Conservation (phyloP, 2,329 filamentous ascomycete genomes). For the Berkeleyomyces rouxiae region DNA sequence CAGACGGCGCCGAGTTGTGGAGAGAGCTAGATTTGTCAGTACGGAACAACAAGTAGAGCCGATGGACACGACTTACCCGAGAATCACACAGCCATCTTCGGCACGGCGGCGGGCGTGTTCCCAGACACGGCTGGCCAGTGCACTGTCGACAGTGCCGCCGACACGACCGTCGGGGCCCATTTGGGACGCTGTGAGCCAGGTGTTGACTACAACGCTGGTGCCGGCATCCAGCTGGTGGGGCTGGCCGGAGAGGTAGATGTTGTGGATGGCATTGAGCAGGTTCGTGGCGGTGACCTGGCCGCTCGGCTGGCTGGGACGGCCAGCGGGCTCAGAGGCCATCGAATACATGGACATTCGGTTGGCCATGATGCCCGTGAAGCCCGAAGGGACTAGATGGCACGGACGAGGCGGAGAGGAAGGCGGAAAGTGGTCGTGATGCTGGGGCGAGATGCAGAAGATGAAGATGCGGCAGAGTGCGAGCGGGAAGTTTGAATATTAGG, state of each 20-base stretch:
- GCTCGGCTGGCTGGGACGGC: conserved; percentile 33
- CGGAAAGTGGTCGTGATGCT: neutral
- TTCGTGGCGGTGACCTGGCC: conserved; percentile 82
- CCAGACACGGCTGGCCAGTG: conserved; percentile 71
- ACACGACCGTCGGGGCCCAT: conserved; percentile 48
- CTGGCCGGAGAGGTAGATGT: conserved; percentile 64
- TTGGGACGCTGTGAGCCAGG: conserved; percentile 72
- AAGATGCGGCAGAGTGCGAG: too few relatives aligned
- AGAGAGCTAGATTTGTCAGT: conserved; percentile 46
- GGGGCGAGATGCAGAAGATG: too few relatives aligned
- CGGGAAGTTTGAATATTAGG: too few relatives aligned
- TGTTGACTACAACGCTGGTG: conserved; percentile 86
- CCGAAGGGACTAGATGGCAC: conserved; percentile 3
- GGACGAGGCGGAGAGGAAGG: neutral
- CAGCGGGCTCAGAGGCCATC: conserved; percentile 44
- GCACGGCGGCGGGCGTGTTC: conserved; percentile 89
- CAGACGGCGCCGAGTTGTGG: conserved; percentile 72
- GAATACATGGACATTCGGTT: conserved; percentile 56
- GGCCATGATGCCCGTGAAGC: conserved; percentile 29
- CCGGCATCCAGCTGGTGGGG: conserved; percentile 80
- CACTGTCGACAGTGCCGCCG: conserved; percentile 65
- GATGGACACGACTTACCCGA: conserved; percentile 47
- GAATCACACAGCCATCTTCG: conserved; percentile 82
- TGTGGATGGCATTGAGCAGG: conserved; percentile 80
- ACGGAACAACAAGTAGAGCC: neutral